Percentiles rank a stretch among this genome's conserved stretches.
These are phyloP conservation scores for Trichoderma virens DNA, from an alignment of 495 filamentous ascomycete genomes.

Conservation along the genomic window DNA sequence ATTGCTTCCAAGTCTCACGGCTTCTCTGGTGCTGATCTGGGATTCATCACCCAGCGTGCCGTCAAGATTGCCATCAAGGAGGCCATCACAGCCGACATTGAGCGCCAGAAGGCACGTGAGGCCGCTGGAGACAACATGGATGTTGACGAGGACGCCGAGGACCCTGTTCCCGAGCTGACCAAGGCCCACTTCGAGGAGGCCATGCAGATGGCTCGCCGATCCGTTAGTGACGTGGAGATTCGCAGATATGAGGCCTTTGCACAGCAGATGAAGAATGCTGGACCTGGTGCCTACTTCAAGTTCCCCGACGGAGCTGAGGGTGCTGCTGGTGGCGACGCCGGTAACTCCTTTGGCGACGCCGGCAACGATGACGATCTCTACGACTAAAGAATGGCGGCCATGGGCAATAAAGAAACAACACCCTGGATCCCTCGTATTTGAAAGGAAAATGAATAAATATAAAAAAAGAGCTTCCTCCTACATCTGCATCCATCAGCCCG, in stretches of 20 bases:
- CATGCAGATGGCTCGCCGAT: conserved; percentile 86
- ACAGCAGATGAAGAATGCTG: conserved; percentile 96
- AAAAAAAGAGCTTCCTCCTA: not conserved
- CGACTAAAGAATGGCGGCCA: conserved; percentile 27
- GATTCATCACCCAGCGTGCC: conserved; percentile 96
- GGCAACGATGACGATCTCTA: conserved; percentile 89
- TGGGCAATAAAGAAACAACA: not conserved
- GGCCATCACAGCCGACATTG: conserved; percentile 82
- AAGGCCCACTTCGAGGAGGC: conserved; percentile 98
- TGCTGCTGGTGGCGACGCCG: conserved; percentile 37
- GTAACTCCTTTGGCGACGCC: conserved; percentile 67
- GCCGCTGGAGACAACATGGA: conserved; percentile 77
- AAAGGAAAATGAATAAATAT: not conserved
- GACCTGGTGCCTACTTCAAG: conserved; percentile 92
- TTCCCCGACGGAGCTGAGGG: conserved; percentile 71
- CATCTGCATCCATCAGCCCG: conserved; percentile 10
- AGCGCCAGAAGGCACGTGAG: conserved; percentile 80
- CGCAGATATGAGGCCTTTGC: conserved; percentile 97
- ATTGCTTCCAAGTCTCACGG: conserved; percentile 97
- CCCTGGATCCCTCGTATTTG: conserved; percentile 10
- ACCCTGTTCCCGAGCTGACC: conserved; percentile 94
- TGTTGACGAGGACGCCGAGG: conserved; percentile 74
- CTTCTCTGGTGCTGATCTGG: conserved; percentile 98
- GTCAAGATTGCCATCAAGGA: conserved; percentile 99
- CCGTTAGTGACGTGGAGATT: conserved; percentile 93